phyloP scores from a whole-genome alignment of 345 rosid species.

The Mangifera indica region DNA sequence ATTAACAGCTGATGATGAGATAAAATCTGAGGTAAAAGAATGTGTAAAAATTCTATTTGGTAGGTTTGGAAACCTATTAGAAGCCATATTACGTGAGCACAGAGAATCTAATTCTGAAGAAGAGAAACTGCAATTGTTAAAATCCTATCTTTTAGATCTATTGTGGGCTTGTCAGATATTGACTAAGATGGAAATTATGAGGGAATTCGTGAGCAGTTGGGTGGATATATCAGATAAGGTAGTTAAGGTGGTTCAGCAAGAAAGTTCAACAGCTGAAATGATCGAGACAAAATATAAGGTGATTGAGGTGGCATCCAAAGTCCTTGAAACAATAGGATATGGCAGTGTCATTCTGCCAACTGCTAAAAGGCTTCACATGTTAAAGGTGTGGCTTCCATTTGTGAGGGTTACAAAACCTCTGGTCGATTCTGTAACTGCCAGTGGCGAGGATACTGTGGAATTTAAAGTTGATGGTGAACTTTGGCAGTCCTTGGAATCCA shows the following conservation, averaged over 20 bases:
- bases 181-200: conserved; percentile 72
- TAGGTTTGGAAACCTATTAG: conserved; percentile 52
- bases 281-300: conserved; percentile 51
- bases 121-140: conserved; percentile 38
- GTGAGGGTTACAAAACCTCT: conserved; percentile 63
- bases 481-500: conserved; percentile 79
- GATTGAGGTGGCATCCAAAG: conserved; percentile 69
- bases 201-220: conserved; percentile 71
- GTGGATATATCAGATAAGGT: conserved; percentile 70
- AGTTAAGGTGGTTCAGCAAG: conserved; percentile 39
- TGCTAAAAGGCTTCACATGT: conserved; percentile 56
- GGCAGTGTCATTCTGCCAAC: conserved; percentile 75
- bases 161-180: conserved; percentile 71
- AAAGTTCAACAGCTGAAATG: conserved; percentile 32
- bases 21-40: conserved; percentile 62
- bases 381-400: conserved; percentile 88
- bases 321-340: conserved; percentile 68
- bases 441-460: conserved; percentile 32
- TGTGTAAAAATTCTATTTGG: conserved; percentile 48
- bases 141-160: conserved; percentile 55
- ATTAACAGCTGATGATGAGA: conserved; percentile 50
- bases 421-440: conserved; percentile 39
- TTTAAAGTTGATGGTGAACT: conserved; percentile 61
- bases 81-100: conserved; percentile 35
- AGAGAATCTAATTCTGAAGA: conserved; percentile 27